Evolutionary conservation across 2,329 filamentous ascomycete species (phyloP).

Genomic region (Metarhizium rileyi): DNA sequence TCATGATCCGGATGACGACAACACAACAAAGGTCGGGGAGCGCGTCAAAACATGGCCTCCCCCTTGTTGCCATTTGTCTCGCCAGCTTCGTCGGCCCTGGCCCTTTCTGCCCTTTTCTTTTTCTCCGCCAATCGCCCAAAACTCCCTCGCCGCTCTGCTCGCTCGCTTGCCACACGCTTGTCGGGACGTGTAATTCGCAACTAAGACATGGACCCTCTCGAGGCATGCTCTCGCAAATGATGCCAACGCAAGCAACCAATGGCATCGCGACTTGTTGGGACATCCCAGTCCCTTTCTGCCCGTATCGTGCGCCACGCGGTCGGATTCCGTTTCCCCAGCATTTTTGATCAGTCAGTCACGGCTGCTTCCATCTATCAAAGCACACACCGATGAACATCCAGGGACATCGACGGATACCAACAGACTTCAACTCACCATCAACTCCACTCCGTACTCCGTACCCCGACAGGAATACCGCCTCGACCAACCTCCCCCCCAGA

Average conservation of each 20-base stretch:
- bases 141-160: too few species aligned
- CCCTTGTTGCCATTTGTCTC: background rate
- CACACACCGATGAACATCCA: too few species aligned
- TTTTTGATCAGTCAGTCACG: too few species aligned
- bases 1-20: background rate
- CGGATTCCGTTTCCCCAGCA: constrained; percentile 1
- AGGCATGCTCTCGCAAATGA: constrained; percentile 8
- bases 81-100: background rate
- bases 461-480: background rate
- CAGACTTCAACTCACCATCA: background rate
- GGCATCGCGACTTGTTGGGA: background rate
- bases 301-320: constrained; percentile 2
- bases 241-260: background rate
- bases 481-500: background rate
- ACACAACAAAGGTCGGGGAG: background rate
- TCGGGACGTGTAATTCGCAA: background rate
- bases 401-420: background rate
- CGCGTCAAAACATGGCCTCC: background rate
- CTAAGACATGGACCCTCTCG: constrained; percentile 4
- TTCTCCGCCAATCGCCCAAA: too few species aligned
- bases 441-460: background rate
- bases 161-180: background rate
- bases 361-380: too few species aligned
- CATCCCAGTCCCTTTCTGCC: constrained; percentile 2
- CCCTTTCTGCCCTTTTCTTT: background rate